Conservation (phyloP, 2,329 filamentous ascomycete genomes). For the Pseudophaeomoniella oleicola region DNA sequence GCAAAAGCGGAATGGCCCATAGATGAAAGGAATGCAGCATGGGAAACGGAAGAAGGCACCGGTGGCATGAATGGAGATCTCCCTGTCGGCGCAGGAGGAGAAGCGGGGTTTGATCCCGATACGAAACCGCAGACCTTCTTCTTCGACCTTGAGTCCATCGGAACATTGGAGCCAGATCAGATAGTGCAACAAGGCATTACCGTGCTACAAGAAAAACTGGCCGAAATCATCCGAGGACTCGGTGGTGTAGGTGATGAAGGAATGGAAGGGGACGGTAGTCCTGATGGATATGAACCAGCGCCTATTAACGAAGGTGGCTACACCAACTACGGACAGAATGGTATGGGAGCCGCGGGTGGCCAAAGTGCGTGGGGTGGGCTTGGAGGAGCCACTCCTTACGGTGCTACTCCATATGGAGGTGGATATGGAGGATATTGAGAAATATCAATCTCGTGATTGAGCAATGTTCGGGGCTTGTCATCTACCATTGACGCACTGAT, state of each 20-base stretch:
- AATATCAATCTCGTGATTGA: too few relatives aligned
- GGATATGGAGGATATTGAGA: slow-evolving; percentile 16
- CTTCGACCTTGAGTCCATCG: slow-evolving; percentile 81
- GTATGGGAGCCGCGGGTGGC: slow-evolving; percentile 31
- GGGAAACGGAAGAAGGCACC: slow-evolving; percentile 58
- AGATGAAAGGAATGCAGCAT: slow-evolving; percentile 38
- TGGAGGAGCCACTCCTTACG: slow-evolving; percentile 41
- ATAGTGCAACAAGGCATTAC: slow-evolving; percentile 83
- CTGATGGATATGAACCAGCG: slow-evolving; percentile 32
- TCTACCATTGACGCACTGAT: too few relatives aligned
- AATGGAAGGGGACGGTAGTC: slow-evolving; percentile 34
- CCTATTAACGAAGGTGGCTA: slow-evolving; percentile 27
- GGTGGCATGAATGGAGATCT: slow-evolving; percentile 55
- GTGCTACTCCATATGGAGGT: slow-evolving; percentile 46
- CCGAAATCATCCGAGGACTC: slow-evolving; percentile 54
- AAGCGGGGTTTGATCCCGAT: slow-evolving; percentile 81
- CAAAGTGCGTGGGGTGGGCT: slow-evolving; percentile 51
- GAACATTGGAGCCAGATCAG: slow-evolving; percentile 74
- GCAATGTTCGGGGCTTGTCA: too few relatives aligned
- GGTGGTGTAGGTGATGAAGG: slow-evolving; percentile 28
- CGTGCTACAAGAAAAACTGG: slow-evolving; percentile 80
- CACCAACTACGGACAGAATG: slow-evolving; percentile 28
- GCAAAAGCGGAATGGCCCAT: slow-evolving; percentile 66
- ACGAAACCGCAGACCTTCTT: slow-evolving; percentile 78
- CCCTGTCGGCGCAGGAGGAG: slow-evolving; percentile 49